These are phyloP conservation scores for Apiotrichum veenhuisii DNA, from an alignment of 1,284 basidiomycete species.

Conservation along the genomic window DNA sequence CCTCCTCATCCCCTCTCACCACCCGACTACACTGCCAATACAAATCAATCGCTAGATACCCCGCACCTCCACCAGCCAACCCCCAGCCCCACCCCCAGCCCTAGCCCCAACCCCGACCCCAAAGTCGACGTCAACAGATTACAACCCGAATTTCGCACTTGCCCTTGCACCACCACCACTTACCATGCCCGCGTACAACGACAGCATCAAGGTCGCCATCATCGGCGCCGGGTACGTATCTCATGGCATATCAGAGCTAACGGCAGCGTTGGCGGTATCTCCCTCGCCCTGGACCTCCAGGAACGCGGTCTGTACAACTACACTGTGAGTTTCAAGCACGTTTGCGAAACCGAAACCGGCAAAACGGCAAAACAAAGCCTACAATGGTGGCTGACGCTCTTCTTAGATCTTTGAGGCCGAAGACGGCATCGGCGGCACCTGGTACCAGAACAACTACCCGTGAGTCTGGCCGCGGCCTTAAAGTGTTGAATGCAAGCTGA, in stretches of 20 bases:
- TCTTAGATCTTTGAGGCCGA: constrained; percentile 1
- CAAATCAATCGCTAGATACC: too few species aligned
- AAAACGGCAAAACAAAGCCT: too few species aligned
- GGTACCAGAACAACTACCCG: constrained; percentile 5
- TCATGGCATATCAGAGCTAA: background rate
- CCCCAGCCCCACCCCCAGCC: too few species aligned
- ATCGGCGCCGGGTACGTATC: background rate
- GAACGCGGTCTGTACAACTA: constrained; percentile 25
- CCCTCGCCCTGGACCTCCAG: constrained; percentile 23
- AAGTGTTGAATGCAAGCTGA: too few species aligned
- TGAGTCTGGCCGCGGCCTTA: background rate
- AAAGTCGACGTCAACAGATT: too few species aligned
- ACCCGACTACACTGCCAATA: too few species aligned
- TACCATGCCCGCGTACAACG: background rate
- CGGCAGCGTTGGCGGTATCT: constrained; percentile 25
- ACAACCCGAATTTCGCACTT: too few species aligned
- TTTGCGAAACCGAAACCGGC: too few species aligned
- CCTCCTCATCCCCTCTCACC: too few species aligned
- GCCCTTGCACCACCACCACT: too few species aligned
- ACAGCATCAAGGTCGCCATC: background rate
- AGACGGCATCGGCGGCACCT: constrained; percentile 2
- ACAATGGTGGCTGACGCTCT: background rate
- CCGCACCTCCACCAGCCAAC: too few species aligned
- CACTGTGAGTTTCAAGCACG: constrained; percentile 24
- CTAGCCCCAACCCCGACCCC: too few species aligned